Percentiles rank a stretch among this genome's conserved stretches.
Conservation (phyloP, 2,329 filamentous ascomycete genomes). For the Epicoccum nigrum region DNA sequence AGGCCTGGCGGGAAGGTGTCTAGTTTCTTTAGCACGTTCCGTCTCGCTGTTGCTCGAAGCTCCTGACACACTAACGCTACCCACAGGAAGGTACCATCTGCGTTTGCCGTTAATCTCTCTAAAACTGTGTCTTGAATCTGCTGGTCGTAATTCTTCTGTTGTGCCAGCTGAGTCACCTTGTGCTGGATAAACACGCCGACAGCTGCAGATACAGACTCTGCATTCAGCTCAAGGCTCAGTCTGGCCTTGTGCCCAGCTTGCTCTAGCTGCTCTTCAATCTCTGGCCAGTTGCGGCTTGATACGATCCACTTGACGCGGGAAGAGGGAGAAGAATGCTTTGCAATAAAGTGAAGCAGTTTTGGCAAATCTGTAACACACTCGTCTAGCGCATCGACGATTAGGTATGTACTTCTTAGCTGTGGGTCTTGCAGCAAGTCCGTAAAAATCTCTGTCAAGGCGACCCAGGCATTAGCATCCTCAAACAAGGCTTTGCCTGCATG, state of each 20-base stretch:
- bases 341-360: conserved; percentile 7
- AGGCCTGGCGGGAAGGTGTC: conserved; percentile 46
- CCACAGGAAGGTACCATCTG: conserved; percentile 48
- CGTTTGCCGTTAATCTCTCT: conserved; percentile 33
- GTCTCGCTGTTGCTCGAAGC: conserved; percentile 26
- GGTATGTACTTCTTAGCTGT: conserved; percentile 3
- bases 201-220: conserved; percentile 39
- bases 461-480: conserved; percentile 20
- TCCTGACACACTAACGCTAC: conserved; percentile 40
- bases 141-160: conserved; percentile 25
- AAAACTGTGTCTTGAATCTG: conserved; percentile 1
- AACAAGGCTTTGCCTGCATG: conserved; percentile 4
- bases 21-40: conserved; percentile 23
- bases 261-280: conserved; percentile 24
- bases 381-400: conserved; percentile 25
- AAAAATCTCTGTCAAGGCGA: conserved; percentile 42
- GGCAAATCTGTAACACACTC: conserved; percentile 12
- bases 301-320: conserved; percentile 13
- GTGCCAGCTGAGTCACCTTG: conserved; percentile 39
- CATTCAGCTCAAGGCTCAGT: conserved; percentile 39
- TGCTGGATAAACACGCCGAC: conserved; percentile 47
- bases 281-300: conserved; percentile 14
- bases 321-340: neutral
- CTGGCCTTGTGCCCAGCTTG: conserved; percentile 28
- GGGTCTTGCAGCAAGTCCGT: conserved; percentile 48